A percentile compares a stretch with the other conserved stretches of the same genome.
These are phyloP conservation scores for Ophiostoma tasmaniense DNA, from an alignment of 2,329 filamentous ascomycete species.

Conservation along the genomic window DNA sequence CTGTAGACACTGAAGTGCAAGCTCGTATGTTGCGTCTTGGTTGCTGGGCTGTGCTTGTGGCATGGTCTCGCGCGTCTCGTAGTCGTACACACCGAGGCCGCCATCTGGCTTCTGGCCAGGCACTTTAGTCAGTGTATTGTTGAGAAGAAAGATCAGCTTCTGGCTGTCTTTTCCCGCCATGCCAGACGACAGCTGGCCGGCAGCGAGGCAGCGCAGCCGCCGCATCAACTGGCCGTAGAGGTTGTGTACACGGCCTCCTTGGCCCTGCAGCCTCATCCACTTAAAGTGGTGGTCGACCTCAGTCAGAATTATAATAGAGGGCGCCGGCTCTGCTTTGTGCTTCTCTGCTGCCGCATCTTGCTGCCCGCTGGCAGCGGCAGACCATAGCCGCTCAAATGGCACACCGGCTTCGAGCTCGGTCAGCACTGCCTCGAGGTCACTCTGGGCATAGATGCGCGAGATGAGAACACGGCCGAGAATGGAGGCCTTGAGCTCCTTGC, in stretches of 20 bases:
- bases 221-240: constrained; percentile 20
- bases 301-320: constrained; percentile 16
- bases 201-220: constrained; percentile 14
- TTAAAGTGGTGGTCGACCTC: constrained; percentile 22
- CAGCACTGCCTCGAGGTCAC: constrained; percentile 50
- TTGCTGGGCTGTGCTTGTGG: not conserved
- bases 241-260: constrained; percentile 16
- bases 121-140: constrained; percentile 13
- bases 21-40: constrained; percentile 2
- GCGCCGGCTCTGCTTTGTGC: not conserved
- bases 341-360: not conserved
- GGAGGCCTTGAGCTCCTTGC: constrained; percentile 12
- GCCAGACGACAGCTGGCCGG: not conserved
- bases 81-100: not conserved
- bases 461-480: constrained; percentile 43
- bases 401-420: constrained; percentile 30
- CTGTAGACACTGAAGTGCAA: constrained; percentile 10
- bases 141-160: constrained; percentile 18
- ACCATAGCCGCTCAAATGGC: constrained; percentile 18
- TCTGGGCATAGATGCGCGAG: constrained; percentile 49
- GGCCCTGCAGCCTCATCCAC: constrained; percentile 21
- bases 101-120: not conserved
- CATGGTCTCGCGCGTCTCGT: not conserved
- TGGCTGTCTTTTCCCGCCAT: not conserved
- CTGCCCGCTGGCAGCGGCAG: not conserved